Conservation (phyloP, 495 filamentous ascomycete species). For the Xanthoparmelia taractica region DNA sequence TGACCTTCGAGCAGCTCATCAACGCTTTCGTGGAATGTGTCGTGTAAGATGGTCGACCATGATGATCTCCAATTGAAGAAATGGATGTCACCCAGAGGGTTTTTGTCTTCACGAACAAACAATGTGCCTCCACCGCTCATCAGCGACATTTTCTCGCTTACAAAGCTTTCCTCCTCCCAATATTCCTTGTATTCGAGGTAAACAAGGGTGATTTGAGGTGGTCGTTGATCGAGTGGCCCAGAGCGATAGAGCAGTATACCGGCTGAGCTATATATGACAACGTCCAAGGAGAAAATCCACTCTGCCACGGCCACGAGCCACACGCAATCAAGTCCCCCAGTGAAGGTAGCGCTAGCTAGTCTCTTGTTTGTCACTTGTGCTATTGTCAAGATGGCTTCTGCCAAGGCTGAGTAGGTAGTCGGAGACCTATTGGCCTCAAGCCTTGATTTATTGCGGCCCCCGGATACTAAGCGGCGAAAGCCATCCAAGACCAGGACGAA, state of each 20-base stretch:
- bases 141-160: background rate
- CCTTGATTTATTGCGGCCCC: background rate
- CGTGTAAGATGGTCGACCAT: constrained; percentile 11
- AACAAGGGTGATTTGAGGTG: constrained; percentile 4
- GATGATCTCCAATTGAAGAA: constrained; percentile 7
- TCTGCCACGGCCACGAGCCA: constrained; percentile 21
- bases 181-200: background rate
- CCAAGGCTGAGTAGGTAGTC: background rate
- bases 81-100: background rate
- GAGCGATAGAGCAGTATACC: constrained; percentile 1
- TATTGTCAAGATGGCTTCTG: constrained; percentile 10
- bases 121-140: constrained; percentile 3
- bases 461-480: constrained; percentile 2
- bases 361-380: constrained; percentile 3
- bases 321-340: constrained; percentile 9
- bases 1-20: background rate
- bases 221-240: background rate
- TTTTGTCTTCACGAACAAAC: background rate
- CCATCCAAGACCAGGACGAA: constrained; percentile 7
- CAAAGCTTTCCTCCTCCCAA: background rate
- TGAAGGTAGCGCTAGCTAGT: constrained; percentile 1
- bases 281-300: constrained; percentile 13
- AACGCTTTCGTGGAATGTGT: constrained; percentile 1
- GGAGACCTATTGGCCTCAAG: background rate
- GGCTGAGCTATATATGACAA: constrained; percentile 1